Evolutionary conservation across 495 filamentous ascomycete genomes (phyloP), one percentile per base, ranked within the genome.

Genomic region (Aspergillus affinis): DNA sequence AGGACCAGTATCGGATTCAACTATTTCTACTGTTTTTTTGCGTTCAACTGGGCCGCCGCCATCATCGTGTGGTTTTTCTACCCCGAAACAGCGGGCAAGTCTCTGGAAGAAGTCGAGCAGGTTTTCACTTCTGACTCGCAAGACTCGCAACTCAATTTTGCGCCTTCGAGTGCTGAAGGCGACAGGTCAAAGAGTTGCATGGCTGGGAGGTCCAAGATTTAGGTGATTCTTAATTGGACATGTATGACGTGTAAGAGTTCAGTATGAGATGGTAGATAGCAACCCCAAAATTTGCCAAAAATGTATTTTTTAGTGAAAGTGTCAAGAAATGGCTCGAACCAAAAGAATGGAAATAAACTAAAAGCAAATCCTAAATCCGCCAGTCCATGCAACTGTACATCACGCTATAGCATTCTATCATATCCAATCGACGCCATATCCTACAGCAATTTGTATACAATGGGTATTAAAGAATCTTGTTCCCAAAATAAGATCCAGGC

Each of bases 1-100:
- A 63, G 85, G 30, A 74, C 71, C 0, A 60, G 54, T 4, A 68
- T 84, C 15, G 78, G 77, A 0, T 81, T 75, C 58, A 75, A 75
- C 20, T 85, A 82, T 59, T 83, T 83, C 26, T 82, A 82, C 45
- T 74, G 80, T 13, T 85, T 84, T 63, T 72, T 80, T n/a, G 78
- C 71, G 0, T 81, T 78, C 49, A 85, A 83, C 44, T 74, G 75
- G 55, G 70, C 72, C 20, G 81, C 77, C 32, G 61, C 76, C 1
- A 30, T 78, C 0, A 46, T 78, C 6, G 81, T 82, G 57, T 77
- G 72, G 27, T 56, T 76, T n/a, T 74, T 71, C 29, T 84, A 79
- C 62, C 81, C 82, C 0, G 82, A 84, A 63, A 84, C 83, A 9
- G 78, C 67, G 61, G 80, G 77, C 7, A 75, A 74, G 64, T 79